phyloP scores from a whole-genome alignment of 495 filamentous ascomycete genomes.

The Xylaria acuta region DNA sequence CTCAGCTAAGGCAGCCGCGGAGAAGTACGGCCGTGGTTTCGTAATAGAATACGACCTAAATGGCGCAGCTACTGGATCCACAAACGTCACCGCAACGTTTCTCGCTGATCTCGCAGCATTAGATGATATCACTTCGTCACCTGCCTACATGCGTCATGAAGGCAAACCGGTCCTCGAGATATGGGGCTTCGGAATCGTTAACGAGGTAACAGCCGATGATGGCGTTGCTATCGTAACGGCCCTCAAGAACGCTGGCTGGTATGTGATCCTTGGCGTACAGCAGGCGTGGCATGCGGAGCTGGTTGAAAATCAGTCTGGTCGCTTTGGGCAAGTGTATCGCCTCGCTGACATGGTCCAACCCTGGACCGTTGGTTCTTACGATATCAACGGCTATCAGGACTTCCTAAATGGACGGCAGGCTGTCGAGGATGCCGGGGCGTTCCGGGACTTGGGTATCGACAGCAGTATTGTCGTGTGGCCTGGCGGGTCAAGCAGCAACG shows the following conservation, averaged over 20 bases:
- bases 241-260: conserved; percentile 37
- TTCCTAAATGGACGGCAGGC: conserved; percentile 33
- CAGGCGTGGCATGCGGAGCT: conserved; percentile 39
- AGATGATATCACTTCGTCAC: conserved; percentile 34
- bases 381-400: conserved; percentile 32
- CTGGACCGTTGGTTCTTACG: conserved; percentile 42
- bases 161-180: conserved; percentile 43
- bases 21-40: conserved; percentile 42
- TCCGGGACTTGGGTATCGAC: conserved; percentile 35
- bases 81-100: conserved; percentile 32
- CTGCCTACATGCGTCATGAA: conserved; percentile 42
- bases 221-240: conserved; percentile 38
- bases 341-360: conserved; percentile 42
- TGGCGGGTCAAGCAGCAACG: conserved; percentile 37
- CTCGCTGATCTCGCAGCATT: conserved; percentile 35
- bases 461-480: conserved; percentile 38
- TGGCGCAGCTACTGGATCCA: conserved; percentile 30
- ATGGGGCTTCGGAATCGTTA: conserved; percentile 40
- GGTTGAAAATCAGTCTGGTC: conserved; percentile 30
- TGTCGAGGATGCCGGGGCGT: conserved; percentile 34
- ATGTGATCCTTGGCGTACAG: conserved; percentile 39
- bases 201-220: conserved; percentile 34
- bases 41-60: conserved; percentile 44
- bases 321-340: conserved; percentile 36
- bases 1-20: conserved; percentile 35